Percentiles rank a stretch among this genome's conserved stretches.
phyloP scores from a whole-genome alignment of 2,329 filamentous ascomycete species.

The Penicillium nordicum region DNA sequence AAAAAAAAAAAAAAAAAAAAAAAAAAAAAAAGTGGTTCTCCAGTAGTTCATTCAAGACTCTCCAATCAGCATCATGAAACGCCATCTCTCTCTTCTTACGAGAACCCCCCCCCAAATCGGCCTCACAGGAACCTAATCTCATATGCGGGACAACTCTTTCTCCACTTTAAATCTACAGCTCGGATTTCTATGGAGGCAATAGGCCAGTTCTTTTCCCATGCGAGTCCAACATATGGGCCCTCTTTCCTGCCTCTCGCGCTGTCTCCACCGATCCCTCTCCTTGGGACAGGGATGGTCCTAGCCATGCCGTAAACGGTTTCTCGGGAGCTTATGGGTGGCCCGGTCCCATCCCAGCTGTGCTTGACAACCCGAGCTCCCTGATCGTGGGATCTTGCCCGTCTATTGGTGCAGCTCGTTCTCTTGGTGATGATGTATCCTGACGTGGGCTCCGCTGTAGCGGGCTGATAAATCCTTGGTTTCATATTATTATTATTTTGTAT shows the following conservation, averaged over 20 bases:
- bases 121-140: conserved; percentile 22
- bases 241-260: neutral
- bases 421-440: conserved; percentile 28
- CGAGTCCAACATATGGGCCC: neutral
- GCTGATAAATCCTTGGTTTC: conserved; percentile 10
- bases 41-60: conserved; percentile 3
- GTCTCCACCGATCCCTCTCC: conserved; percentile 11
- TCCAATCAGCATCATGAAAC: conserved; percentile 16
- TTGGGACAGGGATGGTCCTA: conserved; percentile 12
- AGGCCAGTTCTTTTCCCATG: neutral
- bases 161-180: conserved; percentile 6
- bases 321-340: conserved; percentile 22
- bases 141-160: neutral
- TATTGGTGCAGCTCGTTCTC: conserved; percentile 33
- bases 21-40: neutral
- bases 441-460: conserved; percentile 19
- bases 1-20: neutral
- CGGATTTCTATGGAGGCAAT: neutral
- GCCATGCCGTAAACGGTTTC: conserved; percentile 19
- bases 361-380: conserved; percentile 22
- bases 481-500: neutral
- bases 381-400: conserved; percentile 19
- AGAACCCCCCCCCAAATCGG: conserved; percentile 11
- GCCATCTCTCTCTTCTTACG: conserved; percentile 4
- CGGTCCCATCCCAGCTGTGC: conserved; percentile 31